phyloP scores from a whole-genome alignment of 2,329 filamentous ascomycete genomes.

The Emmonsia crescens region DNA sequence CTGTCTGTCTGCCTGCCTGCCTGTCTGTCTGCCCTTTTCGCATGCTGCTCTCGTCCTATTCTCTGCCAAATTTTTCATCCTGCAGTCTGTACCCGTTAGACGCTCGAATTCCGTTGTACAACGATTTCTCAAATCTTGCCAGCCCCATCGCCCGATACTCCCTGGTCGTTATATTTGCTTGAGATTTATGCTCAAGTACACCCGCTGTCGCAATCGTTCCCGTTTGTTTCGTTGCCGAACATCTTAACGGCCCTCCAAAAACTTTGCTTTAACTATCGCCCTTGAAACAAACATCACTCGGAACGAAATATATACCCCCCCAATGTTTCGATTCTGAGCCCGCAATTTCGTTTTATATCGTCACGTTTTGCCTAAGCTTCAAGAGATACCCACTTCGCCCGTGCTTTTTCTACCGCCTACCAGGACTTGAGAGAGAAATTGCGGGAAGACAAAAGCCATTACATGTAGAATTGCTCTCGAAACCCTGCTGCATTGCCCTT shows the following conservation, averaged over 20 bases:
- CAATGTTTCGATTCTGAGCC: neutral
- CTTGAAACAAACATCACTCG: neutral
- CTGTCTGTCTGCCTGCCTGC: constrained; percentile 9
- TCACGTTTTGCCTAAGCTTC: neutral
- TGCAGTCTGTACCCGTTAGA: constrained; percentile 16
- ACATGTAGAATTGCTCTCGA: neutral
- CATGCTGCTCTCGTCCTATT: constrained; percentile 1
- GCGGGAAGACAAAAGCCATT: neutral
- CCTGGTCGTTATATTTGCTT: neutral
- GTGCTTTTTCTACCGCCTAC: neutral
- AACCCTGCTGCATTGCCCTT: neutral
- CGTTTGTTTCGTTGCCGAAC: neutral
- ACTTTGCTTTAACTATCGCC: neutral
- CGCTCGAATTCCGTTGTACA: constrained; percentile 18
- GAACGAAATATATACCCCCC: neutral
- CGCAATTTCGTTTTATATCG: neutral
- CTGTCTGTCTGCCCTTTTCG: constrained; percentile 8
- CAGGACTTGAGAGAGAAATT: neutral
- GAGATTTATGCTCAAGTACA: neutral
- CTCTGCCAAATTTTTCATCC: constrained; percentile 1
- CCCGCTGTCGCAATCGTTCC: neutral
- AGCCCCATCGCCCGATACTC: constrained; percentile 2
- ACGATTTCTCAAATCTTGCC: constrained; percentile 3
- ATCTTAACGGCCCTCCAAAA: neutral
- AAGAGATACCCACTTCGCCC: neutral